These are phyloP conservation scores for Mycena floridula DNA, from an alignment of 768 basidiomycete species.

Conservation along the genomic window DNA sequence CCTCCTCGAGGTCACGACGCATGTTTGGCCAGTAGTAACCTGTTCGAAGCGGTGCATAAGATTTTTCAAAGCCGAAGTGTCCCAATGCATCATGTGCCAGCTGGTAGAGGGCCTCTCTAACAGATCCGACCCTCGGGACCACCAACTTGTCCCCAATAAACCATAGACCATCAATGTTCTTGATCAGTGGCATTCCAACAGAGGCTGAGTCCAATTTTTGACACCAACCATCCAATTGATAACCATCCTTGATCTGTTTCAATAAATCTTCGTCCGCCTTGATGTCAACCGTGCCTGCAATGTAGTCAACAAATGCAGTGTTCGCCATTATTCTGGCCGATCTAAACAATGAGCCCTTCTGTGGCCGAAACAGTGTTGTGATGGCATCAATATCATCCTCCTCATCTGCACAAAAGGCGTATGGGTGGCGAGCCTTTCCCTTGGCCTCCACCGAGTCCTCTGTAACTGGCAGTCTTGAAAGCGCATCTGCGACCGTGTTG, in stretches of 20 bases:
- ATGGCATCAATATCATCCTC: neutral
- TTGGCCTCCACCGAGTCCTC: neutral
- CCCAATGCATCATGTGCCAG: neutral
- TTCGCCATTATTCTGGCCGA: neutral
- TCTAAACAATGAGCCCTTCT: neutral
- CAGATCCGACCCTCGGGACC: constrained; percentile 1
- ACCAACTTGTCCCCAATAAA: constrained; percentile 14
- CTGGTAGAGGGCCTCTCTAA: constrained; percentile 10
- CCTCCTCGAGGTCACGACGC: constrained; percentile 13
- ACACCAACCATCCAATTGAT: constrained; percentile 6
- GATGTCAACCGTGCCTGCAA: neutral
- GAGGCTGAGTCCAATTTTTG: constrained; percentile 2
- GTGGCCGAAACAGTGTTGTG: neutral
- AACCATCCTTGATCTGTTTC: neutral
- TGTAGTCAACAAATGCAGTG: neutral
- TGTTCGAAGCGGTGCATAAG: constrained; percentile 8
- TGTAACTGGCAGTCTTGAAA: constrained; percentile 18
- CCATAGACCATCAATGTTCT: constrained; percentile 11
- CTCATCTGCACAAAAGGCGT: neutral
- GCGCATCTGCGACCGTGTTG: constrained; percentile 26
- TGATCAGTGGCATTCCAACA: neutral
- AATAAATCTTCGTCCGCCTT: neutral
- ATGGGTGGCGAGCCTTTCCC: neutral
- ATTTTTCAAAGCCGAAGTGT: constrained; percentile 10
- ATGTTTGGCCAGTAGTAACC: constrained; percentile 20